Conservation (phyloP, 352 stramenopile species). For the Aphanomyces euteiches region DNA sequence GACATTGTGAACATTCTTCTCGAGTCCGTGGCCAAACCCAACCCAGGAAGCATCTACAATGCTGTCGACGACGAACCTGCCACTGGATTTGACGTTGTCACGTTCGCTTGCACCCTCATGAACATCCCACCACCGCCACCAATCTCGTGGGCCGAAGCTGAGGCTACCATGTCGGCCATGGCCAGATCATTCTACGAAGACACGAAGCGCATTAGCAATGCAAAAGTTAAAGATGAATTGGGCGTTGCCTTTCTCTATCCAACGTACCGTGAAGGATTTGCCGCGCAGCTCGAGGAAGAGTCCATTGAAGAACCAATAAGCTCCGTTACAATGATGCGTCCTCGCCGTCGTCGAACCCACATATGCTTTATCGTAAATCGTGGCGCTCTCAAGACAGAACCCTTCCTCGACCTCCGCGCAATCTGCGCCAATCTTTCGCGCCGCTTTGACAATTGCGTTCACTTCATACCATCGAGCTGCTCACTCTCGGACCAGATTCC, state of each 20-base stretch:
- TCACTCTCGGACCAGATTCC: constrained; percentile 74
- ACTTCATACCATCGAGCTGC: constrained; percentile 62
- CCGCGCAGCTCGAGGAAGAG: constrained; percentile 76
- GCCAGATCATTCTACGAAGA: constrained; percentile 84
- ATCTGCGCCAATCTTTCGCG: constrained; percentile 64
- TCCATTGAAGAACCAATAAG: constrained; percentile 33
- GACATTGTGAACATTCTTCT: constrained; percentile 84
- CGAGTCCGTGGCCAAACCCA: constrained; percentile 59
- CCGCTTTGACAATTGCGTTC: constrained; percentile 45
- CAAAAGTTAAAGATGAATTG: constrained; percentile 68
- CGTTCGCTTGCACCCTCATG: constrained; percentile 73
- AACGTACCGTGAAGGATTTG: constrained; percentile 75
- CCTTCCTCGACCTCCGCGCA: constrained; percentile 70
- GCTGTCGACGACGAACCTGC: constrained; percentile 86
- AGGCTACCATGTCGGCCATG: constrained; percentile 79
- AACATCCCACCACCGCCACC: constrained; percentile 44
- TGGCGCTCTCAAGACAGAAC: constrained; percentile 61
- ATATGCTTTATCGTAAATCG: constrained; percentile 57
- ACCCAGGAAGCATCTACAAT: constrained; percentile 79
- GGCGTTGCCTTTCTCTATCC: constrained; percentile 66
- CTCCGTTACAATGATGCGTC: neutral
- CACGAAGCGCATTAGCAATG: constrained; percentile 76
- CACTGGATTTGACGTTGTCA: constrained; percentile 69
- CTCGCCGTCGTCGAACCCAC: neutral
- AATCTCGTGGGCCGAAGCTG: constrained; percentile 68